Percentiles rank a stretch among this genome's conserved stretches.
Evolutionary conservation across 371 early-diverging fungal genomes (phyloP).

Genomic region (Mucor saturninus): DNA sequence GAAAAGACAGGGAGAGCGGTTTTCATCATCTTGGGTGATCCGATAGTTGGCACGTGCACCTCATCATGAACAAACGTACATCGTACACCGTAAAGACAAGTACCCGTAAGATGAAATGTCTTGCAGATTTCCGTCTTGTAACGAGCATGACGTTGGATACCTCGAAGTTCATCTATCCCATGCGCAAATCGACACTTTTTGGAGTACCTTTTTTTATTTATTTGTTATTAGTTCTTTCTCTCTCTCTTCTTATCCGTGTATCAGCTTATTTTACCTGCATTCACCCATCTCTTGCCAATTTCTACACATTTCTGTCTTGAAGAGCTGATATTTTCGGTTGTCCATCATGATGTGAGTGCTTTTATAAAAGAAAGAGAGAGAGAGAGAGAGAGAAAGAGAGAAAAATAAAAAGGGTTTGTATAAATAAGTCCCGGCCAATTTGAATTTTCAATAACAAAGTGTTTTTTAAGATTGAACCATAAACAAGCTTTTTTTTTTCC

Average conservation of each 20-base stretch:
- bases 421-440: constrained; percentile 8
- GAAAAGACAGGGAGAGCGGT: neutral
- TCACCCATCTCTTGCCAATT: constrained; percentile 77
- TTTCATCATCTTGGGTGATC: neutral
- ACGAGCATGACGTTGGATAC: constrained; percentile 87
- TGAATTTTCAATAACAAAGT: constrained; percentile 20
- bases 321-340: constrained; percentile 57
- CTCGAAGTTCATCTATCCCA: constrained; percentile 77
- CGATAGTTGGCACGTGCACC: neutral
- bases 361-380: constrained; percentile 4
- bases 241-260: too few species aligned
- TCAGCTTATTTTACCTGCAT: constrained; percentile 16
- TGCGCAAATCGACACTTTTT: constrained; percentile 98
- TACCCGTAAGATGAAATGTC: constrained; percentile 87
- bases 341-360: constrained; percentile 9
- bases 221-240: neutral
- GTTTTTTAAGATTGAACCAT: constrained; percentile 30
- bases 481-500: constrained; percentile 9
- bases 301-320: constrained; percentile 95
- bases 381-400: constrained; percentile 3
- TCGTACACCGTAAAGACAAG: constrained; percentile 92
- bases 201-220: constrained; percentile 67
- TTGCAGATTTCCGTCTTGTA: constrained; percentile 94
- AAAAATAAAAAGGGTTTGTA: constrained; percentile 2
- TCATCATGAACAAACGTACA: constrained; percentile 95